Base-by-base conservation (phyloP, 1,284 basidiomycete genomes). In the Trichosporon ovoides region DNA sequence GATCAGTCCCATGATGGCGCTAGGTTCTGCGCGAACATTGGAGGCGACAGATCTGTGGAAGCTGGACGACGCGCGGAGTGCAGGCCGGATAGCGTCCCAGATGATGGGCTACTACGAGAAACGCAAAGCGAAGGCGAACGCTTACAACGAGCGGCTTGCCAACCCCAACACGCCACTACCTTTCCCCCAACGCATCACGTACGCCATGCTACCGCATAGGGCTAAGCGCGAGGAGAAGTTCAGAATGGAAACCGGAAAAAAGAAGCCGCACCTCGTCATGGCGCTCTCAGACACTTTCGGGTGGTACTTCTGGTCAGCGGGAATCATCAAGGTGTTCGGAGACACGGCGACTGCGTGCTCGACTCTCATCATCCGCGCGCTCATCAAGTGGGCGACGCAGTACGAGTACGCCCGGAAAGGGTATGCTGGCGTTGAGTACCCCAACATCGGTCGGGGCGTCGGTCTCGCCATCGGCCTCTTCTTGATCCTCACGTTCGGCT, bases 11-110 rank as follows among this genome's bases (percentile, higher is more conserved):
- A 78, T 91, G 53, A 82, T 91, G 73, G 78, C 77, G 3, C 68
- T 78, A 0, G 81, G 81, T 14, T 78, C 80, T 10, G 82, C 84
- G 14, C 83, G 91, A 6, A 87, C 91, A 1, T 81, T 95, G 4
- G 87, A 92, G 71, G 84, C 86, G 0, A 79, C 85, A 0, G 92
- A 96, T 75, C 80, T 95, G n/a, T 94, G 87, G 82, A 87, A 84
- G 71, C 83, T 94, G 46, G 85, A 86, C 61, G 69, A 73, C 2
- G 68, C 66, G 6, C 70, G 78, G 50, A 82, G 84, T 50, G 78
- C 85, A 13, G 83, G 83, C 19, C 79, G 78, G 14, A 83, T 92
- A 49, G 86, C 88, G 1, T 78, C 83, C 6, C 79, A 78, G 38
- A 87, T 96, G 33, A 77, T 82, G 22, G 75, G 74, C 1, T 86